Base-by-base conservation (phyloP, 306 rosid species). In the Cercis canadensis region DNA sequence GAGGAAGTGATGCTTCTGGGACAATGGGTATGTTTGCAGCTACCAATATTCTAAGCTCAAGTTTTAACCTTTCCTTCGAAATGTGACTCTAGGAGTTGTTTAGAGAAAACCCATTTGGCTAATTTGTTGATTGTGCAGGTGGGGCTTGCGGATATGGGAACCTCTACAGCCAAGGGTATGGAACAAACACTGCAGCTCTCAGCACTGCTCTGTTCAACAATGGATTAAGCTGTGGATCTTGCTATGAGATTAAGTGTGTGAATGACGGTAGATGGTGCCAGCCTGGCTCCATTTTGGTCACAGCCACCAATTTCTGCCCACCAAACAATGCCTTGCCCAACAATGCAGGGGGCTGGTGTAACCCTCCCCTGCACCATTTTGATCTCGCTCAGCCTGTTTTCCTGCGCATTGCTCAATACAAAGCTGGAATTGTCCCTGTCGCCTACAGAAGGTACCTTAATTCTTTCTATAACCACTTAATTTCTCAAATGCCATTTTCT, bases 61-160 rank as follows among this genome's bases (percentile, higher is more conserved):
- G 29, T 24, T 24, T 24, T 3, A 24, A 24, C 4, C 9, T 57
- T 21, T 36, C 0, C 6, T 1, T 2, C 4, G 6, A 57, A 52
- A 43, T 43, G n/a, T 21, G 17, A 34, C 3, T 56, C 19, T 62
- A 41, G 39, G 14, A 17, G 41, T 12, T 15, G 7, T 16, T 73
- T 12, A 37, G 21, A 36, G 9, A 5, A 52, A 14, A 21, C 53
- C 65, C 70, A 50, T 8, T 73, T 70, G 24, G n/a, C 40, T 54
- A 39, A 75, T 54, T 50, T 72, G 13, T 46, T 3, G 5, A 24
- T 60, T 80, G 24, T 63, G 17, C 19, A 94, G 99, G 99, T 53
- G 99, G 99, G 14, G 99, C 99, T 63, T 94, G 99, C 86, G 99
- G 99, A 12, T 94, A 94, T 78, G 99, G 99, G 8, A 94, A 94